A percentile compares a stretch with the other conserved stretches of the same genome.
Evolutionary conservation across 2,329 filamentous ascomycete species (phyloP).

Genomic region (Phyllosticta ampelicida): DNA sequence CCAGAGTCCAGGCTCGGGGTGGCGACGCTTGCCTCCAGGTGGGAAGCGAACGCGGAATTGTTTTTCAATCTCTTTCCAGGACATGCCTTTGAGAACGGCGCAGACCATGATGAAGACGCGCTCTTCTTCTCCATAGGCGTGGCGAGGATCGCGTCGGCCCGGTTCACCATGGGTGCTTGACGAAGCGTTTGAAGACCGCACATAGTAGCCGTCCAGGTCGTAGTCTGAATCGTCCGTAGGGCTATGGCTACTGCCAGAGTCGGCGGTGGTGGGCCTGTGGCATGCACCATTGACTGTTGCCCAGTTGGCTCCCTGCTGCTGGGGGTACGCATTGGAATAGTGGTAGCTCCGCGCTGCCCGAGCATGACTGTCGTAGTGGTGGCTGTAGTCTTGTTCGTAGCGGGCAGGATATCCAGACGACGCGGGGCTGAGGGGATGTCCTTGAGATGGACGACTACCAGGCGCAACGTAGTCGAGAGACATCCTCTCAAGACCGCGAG

Average conservation of each 20-base stretch:
- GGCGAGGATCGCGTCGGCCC: constrained; percentile 4
- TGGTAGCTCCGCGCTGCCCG: not conserved
- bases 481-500: constrained; percentile 9
- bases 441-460: constrained; percentile 3
- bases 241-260: not conserved
- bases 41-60: constrained; percentile 7
- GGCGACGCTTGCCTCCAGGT: constrained; percentile 7
- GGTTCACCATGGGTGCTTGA: not conserved
- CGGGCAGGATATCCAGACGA: not conserved
- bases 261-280: constrained; percentile 1
- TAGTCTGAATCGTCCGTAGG: not conserved
- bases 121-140: constrained; percentile 9
- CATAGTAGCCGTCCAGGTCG: not conserved
- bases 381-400: not conserved
- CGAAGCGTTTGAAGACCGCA: not conserved
- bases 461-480: constrained; percentile 10
- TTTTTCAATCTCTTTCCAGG: constrained; percentile 10
- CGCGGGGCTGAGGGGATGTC: not conserved
- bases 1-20: constrained; percentile 7
- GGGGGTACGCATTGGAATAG: not conserved
- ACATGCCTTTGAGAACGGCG: constrained; percentile 7
- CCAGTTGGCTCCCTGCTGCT: not conserved
- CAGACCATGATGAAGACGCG: constrained; percentile 10
- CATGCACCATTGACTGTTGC: constrained; percentile 2
- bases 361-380: not conserved